Percentiles rank a stretch among this genome's conserved stretches.
These are phyloP conservation scores for Macaranga tanarius DNA, from an alignment of 441 rosid species.

Conservation along the genomic window DNA sequence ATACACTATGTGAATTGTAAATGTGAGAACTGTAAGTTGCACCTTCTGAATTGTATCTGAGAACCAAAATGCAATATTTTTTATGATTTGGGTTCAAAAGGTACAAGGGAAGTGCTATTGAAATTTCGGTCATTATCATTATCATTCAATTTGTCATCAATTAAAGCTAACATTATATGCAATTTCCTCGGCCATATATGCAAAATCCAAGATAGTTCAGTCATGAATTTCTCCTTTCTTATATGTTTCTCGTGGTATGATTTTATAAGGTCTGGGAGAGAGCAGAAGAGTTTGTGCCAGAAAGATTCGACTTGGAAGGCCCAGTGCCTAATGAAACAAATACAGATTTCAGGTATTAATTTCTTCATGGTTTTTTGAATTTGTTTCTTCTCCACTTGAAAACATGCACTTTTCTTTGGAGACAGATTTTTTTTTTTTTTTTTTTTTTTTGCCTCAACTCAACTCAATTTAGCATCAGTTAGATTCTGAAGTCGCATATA, in stretches of 20 bases:
- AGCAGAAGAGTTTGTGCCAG: slow-evolving; percentile 85
- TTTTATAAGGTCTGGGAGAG: slow-evolving; percentile 82
- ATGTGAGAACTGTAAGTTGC: too few relatives aligned
- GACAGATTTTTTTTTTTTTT: not conserved
- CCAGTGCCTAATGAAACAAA: slow-evolving; percentile 85
- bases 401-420: not conserved
- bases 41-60: too few relatives aligned
- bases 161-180: not conserved
- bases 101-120: not conserved
- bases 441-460: not conserved
- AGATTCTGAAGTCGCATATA: slow-evolving; percentile 7
- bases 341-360: slow-evolving; percentile 71
- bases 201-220: slow-evolving; percentile 1
- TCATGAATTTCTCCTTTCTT: not conserved
- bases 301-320: slow-evolving; percentile 71
- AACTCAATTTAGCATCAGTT: not conserved
- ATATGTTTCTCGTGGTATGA: slow-evolving; percentile 10
- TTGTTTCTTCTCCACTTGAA: not conserved
- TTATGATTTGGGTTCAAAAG: not conserved
- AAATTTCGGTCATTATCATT: not conserved
- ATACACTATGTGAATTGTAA: too few relatives aligned
- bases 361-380: slow-evolving; percentile 9
- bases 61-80: not conserved
- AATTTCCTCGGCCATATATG: not conserved
- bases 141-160: not conserved